phyloP scores from a whole-genome alignment of 331 rosid species.

The Pyracantha coccinea region DNA sequence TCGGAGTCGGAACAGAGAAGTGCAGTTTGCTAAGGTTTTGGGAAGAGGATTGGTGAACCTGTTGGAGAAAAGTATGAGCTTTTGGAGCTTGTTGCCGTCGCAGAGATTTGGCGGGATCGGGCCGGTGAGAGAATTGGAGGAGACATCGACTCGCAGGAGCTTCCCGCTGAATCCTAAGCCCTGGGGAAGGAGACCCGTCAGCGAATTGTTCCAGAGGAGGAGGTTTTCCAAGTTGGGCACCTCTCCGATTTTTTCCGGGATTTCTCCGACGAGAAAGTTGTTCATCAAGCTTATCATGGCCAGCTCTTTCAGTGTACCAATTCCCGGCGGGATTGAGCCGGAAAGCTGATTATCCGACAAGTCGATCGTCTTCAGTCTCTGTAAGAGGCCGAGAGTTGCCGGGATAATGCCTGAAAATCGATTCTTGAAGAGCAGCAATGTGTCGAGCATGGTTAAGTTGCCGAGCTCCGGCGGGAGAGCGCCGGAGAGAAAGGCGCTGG shows the following conservation, averaged over 20 bases:
- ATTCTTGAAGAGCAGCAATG: conserved; percentile 53
- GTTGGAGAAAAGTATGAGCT: conserved; percentile 61
- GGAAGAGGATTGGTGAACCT: conserved; percentile 33
- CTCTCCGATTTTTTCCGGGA: conserved; percentile 57
- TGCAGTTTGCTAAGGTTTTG: conserved; percentile 36
- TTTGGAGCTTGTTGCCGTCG: conserved; percentile 46
- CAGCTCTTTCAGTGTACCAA: conserved; percentile 30
- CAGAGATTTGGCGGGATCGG: conserved; percentile 57
- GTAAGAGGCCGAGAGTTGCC: conserved; percentile 39
- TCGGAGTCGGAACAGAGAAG: conserved; percentile 52
- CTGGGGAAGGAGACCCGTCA: conserved; percentile 61
- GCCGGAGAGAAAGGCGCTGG: conserved; percentile 50
- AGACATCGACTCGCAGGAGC: conserved; percentile 48
- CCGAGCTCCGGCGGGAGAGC: conserved; percentile 49
- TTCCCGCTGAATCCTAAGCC: conserved; percentile 50
- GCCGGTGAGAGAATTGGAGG: conserved; percentile 69
- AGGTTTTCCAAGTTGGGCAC: conserved; percentile 50
- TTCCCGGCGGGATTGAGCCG: conserved; percentile 52
- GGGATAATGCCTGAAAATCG: conserved; percentile 58
- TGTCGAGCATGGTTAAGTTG: conserved; percentile 54
- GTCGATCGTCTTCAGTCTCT: conserved; percentile 47
- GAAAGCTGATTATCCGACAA: conserved; percentile 63
- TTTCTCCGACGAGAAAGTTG: conserved; percentile 56
- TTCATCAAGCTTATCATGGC: conserved; percentile 38
- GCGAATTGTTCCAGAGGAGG: conserved; percentile 65